Conservation (phyloP, 805 yeast genomes). For the Ogataea neopini region DNA sequence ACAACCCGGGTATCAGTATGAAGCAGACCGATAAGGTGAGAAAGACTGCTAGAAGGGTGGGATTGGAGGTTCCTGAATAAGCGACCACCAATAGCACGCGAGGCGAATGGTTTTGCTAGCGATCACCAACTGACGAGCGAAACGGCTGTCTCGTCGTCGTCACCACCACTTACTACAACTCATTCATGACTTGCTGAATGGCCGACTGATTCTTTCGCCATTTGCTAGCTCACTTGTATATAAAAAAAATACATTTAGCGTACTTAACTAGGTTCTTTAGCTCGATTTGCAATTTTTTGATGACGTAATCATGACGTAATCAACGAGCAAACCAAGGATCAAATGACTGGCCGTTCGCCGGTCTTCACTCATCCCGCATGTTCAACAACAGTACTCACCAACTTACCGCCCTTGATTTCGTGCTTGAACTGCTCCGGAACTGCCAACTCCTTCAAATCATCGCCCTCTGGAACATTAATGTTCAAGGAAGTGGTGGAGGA, state of each 20-base stretch:
- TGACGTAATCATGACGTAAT: too few relatives aligned
- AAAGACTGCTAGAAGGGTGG: conserved; percentile 86
- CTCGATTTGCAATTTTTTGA: too few relatives aligned
- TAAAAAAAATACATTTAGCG: not conserved
- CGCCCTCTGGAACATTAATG: conserved; percentile 75
- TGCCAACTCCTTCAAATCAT: conserved; percentile 77
- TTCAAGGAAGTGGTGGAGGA: conserved; percentile 85
- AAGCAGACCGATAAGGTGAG: conserved; percentile 76
- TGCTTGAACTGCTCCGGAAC: conserved; percentile 93
- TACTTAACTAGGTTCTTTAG: too few relatives aligned
- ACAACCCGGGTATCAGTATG: conserved; percentile 81
- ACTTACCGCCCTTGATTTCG: conserved; percentile 56
- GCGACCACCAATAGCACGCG: not conserved
- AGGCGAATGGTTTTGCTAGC: too few relatives aligned
- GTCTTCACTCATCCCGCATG: conserved; percentile 56
- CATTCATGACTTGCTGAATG: too few relatives aligned
- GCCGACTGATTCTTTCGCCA: too few relatives aligned
- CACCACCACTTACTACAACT: too few relatives aligned
- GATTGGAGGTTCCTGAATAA: conserved; percentile 64
- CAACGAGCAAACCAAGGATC: too few relatives aligned
- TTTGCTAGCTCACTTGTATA: conserved; percentile 1
- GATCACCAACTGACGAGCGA: not conserved
- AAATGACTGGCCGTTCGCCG: not conserved
- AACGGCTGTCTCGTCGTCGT: not conserved
- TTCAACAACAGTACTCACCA: conserved; percentile 73